Conservation (phyloP, 257 asterid species). For the Mentha longifolia region DNA sequence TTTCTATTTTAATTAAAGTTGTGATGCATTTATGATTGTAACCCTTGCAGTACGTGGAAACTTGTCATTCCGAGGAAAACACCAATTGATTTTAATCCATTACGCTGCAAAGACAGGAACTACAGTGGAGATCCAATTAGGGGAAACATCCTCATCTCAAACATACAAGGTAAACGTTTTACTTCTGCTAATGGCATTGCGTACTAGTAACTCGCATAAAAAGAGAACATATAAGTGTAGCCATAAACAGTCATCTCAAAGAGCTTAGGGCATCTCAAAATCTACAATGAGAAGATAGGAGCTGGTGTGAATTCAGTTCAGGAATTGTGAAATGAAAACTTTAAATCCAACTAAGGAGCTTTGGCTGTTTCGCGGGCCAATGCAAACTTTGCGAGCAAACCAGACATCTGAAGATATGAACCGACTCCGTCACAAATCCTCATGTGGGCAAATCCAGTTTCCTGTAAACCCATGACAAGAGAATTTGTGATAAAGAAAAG, state of each 20-base stretch:
- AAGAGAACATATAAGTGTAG: neutral
- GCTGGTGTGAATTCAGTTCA: neutral
- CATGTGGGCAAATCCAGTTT: conserved; percentile 98
- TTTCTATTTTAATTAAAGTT: too few relatives aligned
- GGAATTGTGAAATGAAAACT: neutral
- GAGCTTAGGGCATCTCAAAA: neutral
- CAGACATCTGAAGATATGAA: conserved; percentile 93
- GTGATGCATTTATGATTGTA: too few relatives aligned
- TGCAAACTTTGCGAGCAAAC: conserved; percentile 78
- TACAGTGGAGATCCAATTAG: too few relatives aligned
- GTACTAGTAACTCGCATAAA: neutral
- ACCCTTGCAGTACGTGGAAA: too few relatives aligned
- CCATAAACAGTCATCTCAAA: neutral
- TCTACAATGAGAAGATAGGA: neutral
- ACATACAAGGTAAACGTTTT: neutral
- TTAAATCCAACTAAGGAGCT: conserved; percentile 48
- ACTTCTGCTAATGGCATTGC: neutral
- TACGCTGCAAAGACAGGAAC: too few relatives aligned
- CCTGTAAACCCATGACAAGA: conserved; percentile 50
- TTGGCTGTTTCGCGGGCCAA: conserved; percentile 79
- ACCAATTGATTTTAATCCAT: too few relatives aligned
- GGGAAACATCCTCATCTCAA: too few relatives aligned
- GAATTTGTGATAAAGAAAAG: neutral
- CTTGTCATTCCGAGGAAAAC: too few relatives aligned
- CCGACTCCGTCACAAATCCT: conserved; percentile 98